Conservation (phyloP, 2,329 filamentous ascomycete species). For the Calycina marina region DNA sequence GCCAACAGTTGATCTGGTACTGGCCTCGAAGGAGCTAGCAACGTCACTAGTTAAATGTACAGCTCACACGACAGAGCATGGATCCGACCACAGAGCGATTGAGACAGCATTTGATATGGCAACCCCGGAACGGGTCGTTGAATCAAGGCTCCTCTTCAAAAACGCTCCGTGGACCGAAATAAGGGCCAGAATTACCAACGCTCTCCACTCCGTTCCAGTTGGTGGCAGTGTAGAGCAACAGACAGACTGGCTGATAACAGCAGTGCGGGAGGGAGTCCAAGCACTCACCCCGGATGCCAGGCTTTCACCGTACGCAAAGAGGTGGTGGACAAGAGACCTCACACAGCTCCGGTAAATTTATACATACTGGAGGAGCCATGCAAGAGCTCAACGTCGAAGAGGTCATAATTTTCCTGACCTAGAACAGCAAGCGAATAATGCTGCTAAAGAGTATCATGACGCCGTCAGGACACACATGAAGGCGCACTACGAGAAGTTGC, state of each 20-base stretch:
- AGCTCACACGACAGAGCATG: slow-evolving; percentile 12
- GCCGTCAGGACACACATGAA: slow-evolving; percentile 11
- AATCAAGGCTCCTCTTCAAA: slow-evolving; percentile 14
- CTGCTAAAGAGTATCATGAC: neutral
- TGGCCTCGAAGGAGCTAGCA: slow-evolving; percentile 14
- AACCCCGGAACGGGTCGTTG: neutral
- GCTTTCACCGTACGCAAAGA: slow-evolving; percentile 18
- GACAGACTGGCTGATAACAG: slow-evolving; percentile 8
- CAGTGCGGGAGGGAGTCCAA: slow-evolving; percentile 6
- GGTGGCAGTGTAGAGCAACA: slow-evolving; percentile 6
- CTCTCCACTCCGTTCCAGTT: neutral
- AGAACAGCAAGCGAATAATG: neutral
- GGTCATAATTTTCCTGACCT: slow-evolving; percentile 6
- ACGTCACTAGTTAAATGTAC: slow-evolving; percentile 8
- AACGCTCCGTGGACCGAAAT: slow-evolving; percentile 20
- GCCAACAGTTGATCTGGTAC: slow-evolving; percentile 18
- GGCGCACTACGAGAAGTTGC: slow-evolving; percentile 17
- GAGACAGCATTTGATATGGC: slow-evolving; percentile 19
- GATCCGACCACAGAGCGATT: slow-evolving; percentile 23
- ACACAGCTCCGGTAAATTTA: slow-evolving; percentile 18
- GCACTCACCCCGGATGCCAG: slow-evolving; percentile 14
- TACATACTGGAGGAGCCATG: slow-evolving; percentile 18
- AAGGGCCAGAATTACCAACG: slow-evolving; percentile 3
- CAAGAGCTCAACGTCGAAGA: slow-evolving; percentile 11
- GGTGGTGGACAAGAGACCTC: slow-evolving; percentile 20